phyloP scores from a whole-genome alignment of 352 stramenopile species.

The Lagenidium sp. region DNA sequence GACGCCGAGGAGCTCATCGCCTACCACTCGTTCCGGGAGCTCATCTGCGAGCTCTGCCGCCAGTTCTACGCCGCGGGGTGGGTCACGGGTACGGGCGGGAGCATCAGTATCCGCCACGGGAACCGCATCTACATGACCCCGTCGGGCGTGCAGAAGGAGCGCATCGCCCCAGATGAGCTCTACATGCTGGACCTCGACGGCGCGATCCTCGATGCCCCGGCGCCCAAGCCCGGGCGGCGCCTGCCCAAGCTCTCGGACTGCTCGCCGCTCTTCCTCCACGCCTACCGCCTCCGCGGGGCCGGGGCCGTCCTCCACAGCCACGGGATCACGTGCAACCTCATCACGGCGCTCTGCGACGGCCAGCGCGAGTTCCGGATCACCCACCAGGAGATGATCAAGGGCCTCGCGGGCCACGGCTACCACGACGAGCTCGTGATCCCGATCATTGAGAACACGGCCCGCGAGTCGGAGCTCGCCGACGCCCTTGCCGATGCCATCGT shows the following conservation, averaged over 20 bases:
- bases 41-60: slow-evolving; percentile 68
- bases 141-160: slow-evolving; percentile 95
- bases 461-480: slow-evolving; percentile 88
- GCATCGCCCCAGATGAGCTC: slow-evolving; percentile 91
- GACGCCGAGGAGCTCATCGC: slow-evolving; percentile 38
- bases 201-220: slow-evolving; percentile 58
- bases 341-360: slow-evolving; percentile 85
- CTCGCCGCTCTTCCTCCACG: slow-evolving; percentile 90
- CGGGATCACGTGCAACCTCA: slow-evolving; percentile 80
- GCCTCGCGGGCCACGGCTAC: slow-evolving; percentile 88
- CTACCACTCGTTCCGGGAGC: slow-evolving; percentile 36
- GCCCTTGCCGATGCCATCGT: slow-evolving; percentile 79
- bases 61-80: slow-evolving; percentile 81
- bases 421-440: slow-evolving; percentile 91
- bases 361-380: slow-evolving; percentile 85
- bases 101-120: slow-evolving; percentile 88
- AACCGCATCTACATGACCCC: slow-evolving; percentile 94
- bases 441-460: slow-evolving; percentile 95
- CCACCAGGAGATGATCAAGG: slow-evolving; percentile 98
- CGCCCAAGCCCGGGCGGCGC: slow-evolving; percentile 17
- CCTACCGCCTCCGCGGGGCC: slow-evolving; percentile 82
- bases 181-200: slow-evolving; percentile 90
- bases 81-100: slow-evolving; percentile 93
- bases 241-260: slow-evolving; percentile 89
- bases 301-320: slow-evolving; percentile 78